Evolutionary conservation across 192 early-diverging fungal genomes (phyloP).

Genomic region (Coemansia sp.): DNA sequence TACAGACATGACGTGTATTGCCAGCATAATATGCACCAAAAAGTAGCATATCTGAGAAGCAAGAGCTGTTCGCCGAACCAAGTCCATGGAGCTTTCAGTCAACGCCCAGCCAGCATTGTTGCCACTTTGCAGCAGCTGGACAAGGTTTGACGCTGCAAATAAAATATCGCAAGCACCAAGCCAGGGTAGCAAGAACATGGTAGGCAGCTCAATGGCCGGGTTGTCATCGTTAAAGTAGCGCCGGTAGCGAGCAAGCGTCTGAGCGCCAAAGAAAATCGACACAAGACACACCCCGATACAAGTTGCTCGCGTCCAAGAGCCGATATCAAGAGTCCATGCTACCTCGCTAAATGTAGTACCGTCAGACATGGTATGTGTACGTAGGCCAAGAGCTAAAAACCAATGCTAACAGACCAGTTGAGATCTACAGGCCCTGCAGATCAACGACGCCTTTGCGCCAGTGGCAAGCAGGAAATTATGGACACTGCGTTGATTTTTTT

Average conservation of each 20-base stretch:
- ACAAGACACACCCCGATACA: conserved; percentile 13
- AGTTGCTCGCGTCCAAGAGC: conserved; percentile 4
- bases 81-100: neutral
- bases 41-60: conserved; percentile 33
- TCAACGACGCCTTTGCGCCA: neutral
- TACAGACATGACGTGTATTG: conserved; percentile 22
- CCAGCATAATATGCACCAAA: conserved; percentile 14
- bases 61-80: conserved; percentile 12
- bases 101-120: neutral
- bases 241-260: conserved; percentile 12
- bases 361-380: neutral
- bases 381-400: neutral
- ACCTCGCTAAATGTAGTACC: neutral
- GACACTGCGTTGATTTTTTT: neutral
- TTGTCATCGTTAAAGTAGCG: conserved; percentile 18
- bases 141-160: neutral
- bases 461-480: conserved; percentile 4
- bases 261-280: conserved; percentile 13
- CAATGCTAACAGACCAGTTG: neutral
- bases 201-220: conserved; percentile 21
- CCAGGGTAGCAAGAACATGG: conserved; percentile 36
- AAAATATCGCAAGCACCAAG: conserved; percentile 24
- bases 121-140: neutral
- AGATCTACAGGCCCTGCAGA: neutral
- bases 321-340: neutral